Evolutionary conservation across 129 eudicot species (phyloP), one percentile per base, ranked within the genome.

Genomic region (Cynara cardunculus): DNA sequence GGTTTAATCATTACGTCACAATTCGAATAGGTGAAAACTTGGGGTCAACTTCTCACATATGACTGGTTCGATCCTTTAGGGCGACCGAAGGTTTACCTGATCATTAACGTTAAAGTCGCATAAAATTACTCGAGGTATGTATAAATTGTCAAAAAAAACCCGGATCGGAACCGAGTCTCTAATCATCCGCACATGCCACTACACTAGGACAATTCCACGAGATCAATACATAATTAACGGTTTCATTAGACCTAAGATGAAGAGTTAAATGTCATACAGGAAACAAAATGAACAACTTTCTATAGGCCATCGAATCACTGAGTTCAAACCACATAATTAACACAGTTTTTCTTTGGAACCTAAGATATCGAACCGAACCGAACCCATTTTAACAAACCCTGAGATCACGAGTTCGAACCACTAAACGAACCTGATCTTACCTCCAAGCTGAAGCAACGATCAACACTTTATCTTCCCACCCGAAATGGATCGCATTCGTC

Each of bases 361-460:
- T 66, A 22, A 30, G 18, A n/a, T 66, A 46, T 41, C 27, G 3
- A 69, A 11, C 35, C 39, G 11, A 25, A 19, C 2, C 41, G 41
- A n/a, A n/a, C n/a, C n/a, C n/a, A 66, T 21, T 66, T 37, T 9
- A 37, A 37, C 44, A 1, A 39, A 39, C 49, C 49, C 44, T 13
- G 2, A 53, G 22, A 53, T 53, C 6, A 18, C 62, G 2, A 16
- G 14, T 4, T 9, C 19, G 62, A 39, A 8, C 49, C 49, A 9
- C 13, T 25, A 9, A 62, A 19, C 19, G 73, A 11, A 44, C 35
- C n/a, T 26, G 7, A 18, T 14, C 32, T 87, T 83, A 95, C 80
- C 80, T 87, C 99, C 99, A 95, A 24, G 93, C 91, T 4, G 99
- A 95, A 73, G 97, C 85, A 75, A 92, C 97, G 49, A 92, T 85